Evolutionary conservation across 1,284 basidiomycete genomes (phyloP), one percentile per base, ranked within the genome.

Genomic region (Neolentinus lepideus): DNA sequence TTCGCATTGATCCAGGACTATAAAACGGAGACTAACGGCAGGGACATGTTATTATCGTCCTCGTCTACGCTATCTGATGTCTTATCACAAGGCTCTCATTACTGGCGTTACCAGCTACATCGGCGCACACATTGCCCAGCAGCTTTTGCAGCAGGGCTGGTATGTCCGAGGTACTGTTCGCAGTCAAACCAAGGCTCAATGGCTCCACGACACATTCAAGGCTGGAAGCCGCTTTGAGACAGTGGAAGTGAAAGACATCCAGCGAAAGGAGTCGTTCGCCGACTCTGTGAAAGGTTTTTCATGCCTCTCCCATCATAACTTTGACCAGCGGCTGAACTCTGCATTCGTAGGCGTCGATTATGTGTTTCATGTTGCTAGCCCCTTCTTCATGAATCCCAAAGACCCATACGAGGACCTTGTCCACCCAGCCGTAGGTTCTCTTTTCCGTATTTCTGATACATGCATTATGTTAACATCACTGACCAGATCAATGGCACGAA

Each of bases 101-200:
- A 71, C 69, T 22, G 70, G 69, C 12, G 67, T 65, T 2, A 65
- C 68, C 38, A 68, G 70, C 24, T 69, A 66, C 54, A 58, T 71
- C 1, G 67, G 64, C n/a, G 66, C 67, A 2, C 66, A 70, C 50
- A 63, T 69, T 6, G 64, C 66, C 16, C 52, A 62, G 9, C 62
- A 67, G 35, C 63, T 71, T 8, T 54, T 71, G n/a, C 57, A 65
- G 35, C 61, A 63, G 27, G 67, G 68, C 2, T 70, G 69, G 38
- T 60, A 59, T 22, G 70, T 72, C 26, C 24, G 56, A 22, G 56
- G 56, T 3, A 54, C 52, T 11, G 48, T 52, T 4, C 47, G 54
- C 38, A 31, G 19, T 14, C 38, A 6, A 21, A 16, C 38, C 38
- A 43, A 43, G 38, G 38, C 27, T 45, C 22, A 38, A 11, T 52